Evolutionary conservation across 805 yeast genomes (phyloP).

Genomic region (Wickerhamomyces silvicola): DNA sequence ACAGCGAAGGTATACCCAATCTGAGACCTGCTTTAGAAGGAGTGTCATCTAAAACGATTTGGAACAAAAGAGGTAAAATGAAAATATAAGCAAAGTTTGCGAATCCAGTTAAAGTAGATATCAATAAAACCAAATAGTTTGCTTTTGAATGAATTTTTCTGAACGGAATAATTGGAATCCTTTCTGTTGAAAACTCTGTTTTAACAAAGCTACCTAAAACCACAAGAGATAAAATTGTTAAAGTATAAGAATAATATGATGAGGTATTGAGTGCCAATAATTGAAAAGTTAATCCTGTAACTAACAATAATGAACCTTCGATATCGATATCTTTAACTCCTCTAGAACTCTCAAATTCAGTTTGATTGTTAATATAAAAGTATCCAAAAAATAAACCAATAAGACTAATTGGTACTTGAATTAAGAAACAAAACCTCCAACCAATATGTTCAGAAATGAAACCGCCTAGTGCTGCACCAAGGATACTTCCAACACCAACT

Average conservation of each 20-base stretch:
- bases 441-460: constrained; percentile 28
- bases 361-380: constrained; percentile 25
- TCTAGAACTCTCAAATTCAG: constrained; percentile 13
- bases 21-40: constrained; percentile 36
- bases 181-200: constrained; percentile 20
- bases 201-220: constrained; percentile 13
- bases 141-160: constrained; percentile 19
- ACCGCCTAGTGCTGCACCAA: constrained; percentile 36
- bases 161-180: constrained; percentile 31
- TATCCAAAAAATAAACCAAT: constrained; percentile 24
- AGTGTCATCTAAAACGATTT: constrained; percentile 33
- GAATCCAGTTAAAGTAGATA: constrained; percentile 32
- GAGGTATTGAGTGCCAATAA: constrained; percentile 22
- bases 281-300: constrained; percentile 27
- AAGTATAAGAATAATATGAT: constrained; percentile 4
- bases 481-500: constrained; percentile 30
- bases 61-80: constrained; percentile 36
- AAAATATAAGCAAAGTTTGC: constrained; percentile 34
- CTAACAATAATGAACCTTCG: constrained; percentile 27
- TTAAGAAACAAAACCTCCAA: constrained; percentile 35
- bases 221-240: constrained; percentile 11
- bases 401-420: constrained; percentile 29
- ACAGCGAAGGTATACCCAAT: constrained; percentile 33
- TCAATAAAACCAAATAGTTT: constrained; percentile 21
- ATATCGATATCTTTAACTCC: constrained; percentile 26